Conservation (phyloP, 164 flowering plant genomes). For the Magnolia officinalis region DNA sequence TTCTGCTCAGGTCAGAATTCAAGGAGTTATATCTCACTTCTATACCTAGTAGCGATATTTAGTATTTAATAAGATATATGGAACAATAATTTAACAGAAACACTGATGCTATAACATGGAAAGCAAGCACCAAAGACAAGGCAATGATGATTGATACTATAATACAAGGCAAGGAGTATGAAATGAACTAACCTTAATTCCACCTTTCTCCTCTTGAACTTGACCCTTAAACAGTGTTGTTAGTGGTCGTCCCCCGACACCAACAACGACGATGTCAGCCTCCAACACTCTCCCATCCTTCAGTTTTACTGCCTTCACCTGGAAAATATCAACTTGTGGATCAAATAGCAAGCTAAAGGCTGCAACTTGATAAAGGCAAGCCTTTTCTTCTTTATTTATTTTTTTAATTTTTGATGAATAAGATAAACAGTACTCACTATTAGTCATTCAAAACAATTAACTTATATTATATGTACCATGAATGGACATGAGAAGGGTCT, state of each 20-base stretch:
- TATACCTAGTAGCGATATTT: too few species aligned
- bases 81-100: too few species aligned
- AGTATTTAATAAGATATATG: too few species aligned
- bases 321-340: constrained; percentile 12
- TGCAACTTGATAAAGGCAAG: not conserved
- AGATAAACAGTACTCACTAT: too few species aligned
- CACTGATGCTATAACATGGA: too few species aligned
- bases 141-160: too few species aligned
- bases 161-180: not conserved
- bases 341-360: not conserved
- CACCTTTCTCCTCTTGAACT: constrained; percentile 90
- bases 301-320: constrained; percentile 87
- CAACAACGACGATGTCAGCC: constrained; percentile 97
- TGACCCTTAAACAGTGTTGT: constrained; percentile 79
- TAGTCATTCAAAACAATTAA: too few species aligned
- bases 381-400: not conserved
- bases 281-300: constrained; percentile 87
- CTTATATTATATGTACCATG: too few species aligned
- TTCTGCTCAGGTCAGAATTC: too few species aligned
- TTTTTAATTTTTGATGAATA: too few species aligned
- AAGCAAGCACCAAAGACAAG: too few species aligned
- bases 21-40: too few species aligned
- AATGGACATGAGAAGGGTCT: not conserved
- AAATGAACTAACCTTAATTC: constrained; percentile 65
- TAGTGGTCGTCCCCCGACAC: constrained; percentile 91